Evolutionary conservation across 1,139 yeast species (phyloP).

Genomic region (Pichia terricola): DNA sequence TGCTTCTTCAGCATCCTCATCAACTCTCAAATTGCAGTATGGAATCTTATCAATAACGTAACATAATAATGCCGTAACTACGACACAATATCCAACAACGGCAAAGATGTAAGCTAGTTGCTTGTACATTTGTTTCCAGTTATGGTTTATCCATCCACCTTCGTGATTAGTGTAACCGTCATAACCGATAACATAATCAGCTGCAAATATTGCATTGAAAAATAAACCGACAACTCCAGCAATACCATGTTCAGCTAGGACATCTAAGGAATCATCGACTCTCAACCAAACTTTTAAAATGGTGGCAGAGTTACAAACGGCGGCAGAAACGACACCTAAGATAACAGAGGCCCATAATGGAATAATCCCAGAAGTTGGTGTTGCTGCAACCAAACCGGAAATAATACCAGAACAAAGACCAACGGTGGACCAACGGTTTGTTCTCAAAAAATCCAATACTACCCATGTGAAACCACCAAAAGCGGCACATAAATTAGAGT

Average conservation of each 20-base stretch:
- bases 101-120: conserved; percentile 81
- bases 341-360: conserved; percentile 89
- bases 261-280: conserved; percentile 91
- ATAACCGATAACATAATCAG: conserved; percentile 80
- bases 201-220: conserved; percentile 83
- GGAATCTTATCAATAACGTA: conserved; percentile 70
- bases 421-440: conserved; percentile 87
- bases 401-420: conserved; percentile 93
- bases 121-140: conserved; percentile 84
- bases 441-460: conserved; percentile 76
- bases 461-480: conserved; percentile 94
- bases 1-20: conserved; percentile 74
- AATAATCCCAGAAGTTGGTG: conserved; percentile 87
- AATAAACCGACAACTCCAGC: conserved; percentile 87
- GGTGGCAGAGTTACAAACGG: conserved; percentile 83
- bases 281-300: conserved; percentile 70
- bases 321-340: conserved; percentile 72
- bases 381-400: conserved; percentile 93
- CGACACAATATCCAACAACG: conserved; percentile 64
- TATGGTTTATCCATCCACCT: conserved; percentile 91
- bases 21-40: conserved; percentile 69
- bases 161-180: conserved; percentile 73
- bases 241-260: conserved; percentile 95
- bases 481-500: conserved; percentile 82
- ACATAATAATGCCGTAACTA: conserved; percentile 70